A percentile compares a stretch with the other conserved stretches of the same genome.
These are phyloP conservation scores for Capronia epimyces DNA, from an alignment of 2,329 filamentous ascomycete species.

Conservation along the genomic window DNA sequence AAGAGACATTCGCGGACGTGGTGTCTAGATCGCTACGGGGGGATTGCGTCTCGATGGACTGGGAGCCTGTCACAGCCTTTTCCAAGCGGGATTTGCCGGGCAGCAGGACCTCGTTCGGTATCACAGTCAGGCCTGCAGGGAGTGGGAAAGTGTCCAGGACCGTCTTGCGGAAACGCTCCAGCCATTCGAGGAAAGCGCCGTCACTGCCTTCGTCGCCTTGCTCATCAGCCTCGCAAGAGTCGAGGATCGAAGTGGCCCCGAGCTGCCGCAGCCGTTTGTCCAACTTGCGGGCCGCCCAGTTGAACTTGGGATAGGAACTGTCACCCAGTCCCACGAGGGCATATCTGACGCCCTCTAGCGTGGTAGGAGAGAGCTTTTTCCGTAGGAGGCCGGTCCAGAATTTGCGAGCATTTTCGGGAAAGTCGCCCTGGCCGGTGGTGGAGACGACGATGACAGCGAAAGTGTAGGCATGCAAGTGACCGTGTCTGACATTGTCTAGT, in stretches of 20 bases:
- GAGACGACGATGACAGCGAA: conserved; percentile 69
- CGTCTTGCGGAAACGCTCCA: conserved; percentile 58
- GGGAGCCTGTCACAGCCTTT: not conserved
- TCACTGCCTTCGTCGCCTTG: conserved; percentile 88
- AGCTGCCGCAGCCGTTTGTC: conserved; percentile 78
- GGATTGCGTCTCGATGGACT: conserved; percentile 2
- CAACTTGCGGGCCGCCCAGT: conserved; percentile 86
- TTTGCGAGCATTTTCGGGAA: conserved; percentile 71
- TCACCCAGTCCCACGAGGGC: conserved; percentile 89
- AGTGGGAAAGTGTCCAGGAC: conserved; percentile 66
- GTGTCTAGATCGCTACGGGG: conserved; percentile 12
- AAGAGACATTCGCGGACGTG: conserved; percentile 52
- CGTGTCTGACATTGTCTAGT: conserved; percentile 54
- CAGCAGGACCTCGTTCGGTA: conserved; percentile 20
- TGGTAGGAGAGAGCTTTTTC: conserved; percentile 67
- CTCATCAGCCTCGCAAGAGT: conserved; percentile 82
- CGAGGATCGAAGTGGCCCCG: conserved; percentile 69
- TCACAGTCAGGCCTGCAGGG: conserved; percentile 50
- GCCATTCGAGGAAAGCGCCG: conserved; percentile 75
- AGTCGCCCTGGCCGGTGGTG: conserved; percentile 90
- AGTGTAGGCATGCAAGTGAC: conserved; percentile 33
- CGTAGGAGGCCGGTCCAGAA: conserved; percentile 85
- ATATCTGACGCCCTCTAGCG: conserved; percentile 64
- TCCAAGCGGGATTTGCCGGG: conserved; percentile 19
- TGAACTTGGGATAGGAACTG: conserved; percentile 92